Percentiles rank a stretch among this genome's conserved stretches.
These are phyloP conservation scores for Osmanthus fragrans DNA, from an alignment of 257 asterid genomes.

Conservation along the genomic window DNA sequence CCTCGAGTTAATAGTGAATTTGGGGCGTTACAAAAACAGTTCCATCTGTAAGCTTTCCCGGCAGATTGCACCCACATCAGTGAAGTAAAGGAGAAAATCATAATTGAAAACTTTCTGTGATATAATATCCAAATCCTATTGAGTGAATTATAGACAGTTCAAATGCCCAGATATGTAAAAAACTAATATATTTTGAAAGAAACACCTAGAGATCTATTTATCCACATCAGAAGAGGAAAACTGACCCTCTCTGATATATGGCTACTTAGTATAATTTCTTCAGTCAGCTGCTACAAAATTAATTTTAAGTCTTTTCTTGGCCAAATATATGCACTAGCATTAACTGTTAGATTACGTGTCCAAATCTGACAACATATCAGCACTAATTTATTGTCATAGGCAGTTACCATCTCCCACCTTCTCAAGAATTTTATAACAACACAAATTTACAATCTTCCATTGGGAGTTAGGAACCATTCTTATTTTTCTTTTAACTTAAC, in stretches of 20 bases:
- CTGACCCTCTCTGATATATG: not conserved
- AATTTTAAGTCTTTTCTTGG: not conserved
- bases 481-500: not conserved
- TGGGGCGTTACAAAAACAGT: too few species aligned
- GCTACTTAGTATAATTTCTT: not conserved
- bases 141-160: too few species aligned
- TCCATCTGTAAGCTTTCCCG: constrained; percentile 98
- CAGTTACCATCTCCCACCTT: too few species aligned
- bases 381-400: too few species aligned
- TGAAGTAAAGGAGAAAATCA: not conserved
- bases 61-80: constrained; percentile 24
- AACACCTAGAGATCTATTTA: too few species aligned
- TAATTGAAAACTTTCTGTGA: not conserved
- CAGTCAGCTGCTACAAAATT: not conserved
- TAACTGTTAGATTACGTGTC: not conserved
- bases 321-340: not conserved
- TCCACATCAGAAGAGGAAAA: not conserved
- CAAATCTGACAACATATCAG: too few species aligned
- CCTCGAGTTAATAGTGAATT: too few species aligned
- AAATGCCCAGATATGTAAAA: too few species aligned
- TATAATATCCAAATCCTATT: not conserved
- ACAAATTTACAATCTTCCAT: too few species aligned
- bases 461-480: too few species aligned
- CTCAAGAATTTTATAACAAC: too few species aligned
- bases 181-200: not conserved